Evolutionary conservation across 768 basidiomycete genomes (phyloP).

Genomic region (Tylopilus sp.): DNA sequence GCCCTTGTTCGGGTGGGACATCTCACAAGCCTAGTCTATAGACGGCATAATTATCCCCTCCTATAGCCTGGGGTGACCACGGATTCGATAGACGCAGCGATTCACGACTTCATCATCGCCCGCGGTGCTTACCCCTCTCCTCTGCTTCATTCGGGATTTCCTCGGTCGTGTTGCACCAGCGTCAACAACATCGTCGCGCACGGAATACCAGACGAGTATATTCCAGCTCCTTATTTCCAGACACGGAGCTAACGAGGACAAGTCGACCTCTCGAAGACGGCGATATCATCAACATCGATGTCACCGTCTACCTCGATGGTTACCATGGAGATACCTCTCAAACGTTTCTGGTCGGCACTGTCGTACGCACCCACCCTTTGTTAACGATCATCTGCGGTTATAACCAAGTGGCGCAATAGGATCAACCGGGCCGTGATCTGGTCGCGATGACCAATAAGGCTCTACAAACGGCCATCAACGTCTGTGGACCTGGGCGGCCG

Average conservation of each 20-base stretch:
- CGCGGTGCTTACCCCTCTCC: constrained; percentile 85
- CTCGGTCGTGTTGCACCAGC: constrained; percentile 56
- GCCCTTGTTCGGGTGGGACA: constrained; percentile 47
- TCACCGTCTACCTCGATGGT: constrained; percentile 80
- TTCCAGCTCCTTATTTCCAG: background rate
- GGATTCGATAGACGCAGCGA: constrained; percentile 61
- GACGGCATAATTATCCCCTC: background rate
- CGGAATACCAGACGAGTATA: constrained; percentile 89
- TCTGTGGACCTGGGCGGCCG: constrained; percentile 68
- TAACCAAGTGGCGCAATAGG: constrained; percentile 41
- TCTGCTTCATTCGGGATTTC: constrained; percentile 59
- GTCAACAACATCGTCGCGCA: constrained; percentile 86
- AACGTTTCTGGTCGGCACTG: constrained; percentile 79
- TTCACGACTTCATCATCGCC: constrained; percentile 69
- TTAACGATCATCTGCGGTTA: background rate
- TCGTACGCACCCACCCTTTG: constrained; percentile 42
- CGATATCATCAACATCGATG: constrained; percentile 86
- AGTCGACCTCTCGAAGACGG: constrained; percentile 79
- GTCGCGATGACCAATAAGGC: constrained; percentile 61
- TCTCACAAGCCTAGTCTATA: background rate
- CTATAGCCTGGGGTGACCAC: constrained; percentile 70
- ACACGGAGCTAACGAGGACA: constrained; percentile 2
- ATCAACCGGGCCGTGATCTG: constrained; percentile 64
- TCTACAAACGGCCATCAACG: constrained; percentile 63
- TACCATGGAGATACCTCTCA: constrained; percentile 89